phyloP scores from a whole-genome alignment of 2,329 filamentous ascomycete genomes.

The Fusarium proliferatum region DNA sequence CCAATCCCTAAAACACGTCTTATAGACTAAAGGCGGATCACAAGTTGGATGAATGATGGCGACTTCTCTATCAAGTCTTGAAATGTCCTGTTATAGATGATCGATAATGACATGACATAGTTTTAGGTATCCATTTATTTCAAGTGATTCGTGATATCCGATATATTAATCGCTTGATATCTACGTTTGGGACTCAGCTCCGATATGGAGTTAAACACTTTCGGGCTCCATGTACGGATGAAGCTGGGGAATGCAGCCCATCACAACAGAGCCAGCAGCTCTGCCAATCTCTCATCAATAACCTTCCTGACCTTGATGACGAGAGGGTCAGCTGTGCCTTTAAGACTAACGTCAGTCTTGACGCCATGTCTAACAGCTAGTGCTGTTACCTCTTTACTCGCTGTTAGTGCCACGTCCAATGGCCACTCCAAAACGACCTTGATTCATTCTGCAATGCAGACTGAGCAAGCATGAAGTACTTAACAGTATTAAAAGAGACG shows the following conservation, averaged over 20 bases:
- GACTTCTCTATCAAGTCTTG: neutral
- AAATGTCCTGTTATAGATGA: neutral
- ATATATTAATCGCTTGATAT: too few species aligned
- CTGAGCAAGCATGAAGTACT: neutral
- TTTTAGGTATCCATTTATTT: too few species aligned
- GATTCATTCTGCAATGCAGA: neutral
- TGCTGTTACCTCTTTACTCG: neutral
- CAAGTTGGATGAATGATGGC: neutral
- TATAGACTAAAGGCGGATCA: too few species aligned
- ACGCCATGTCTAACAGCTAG: neutral
- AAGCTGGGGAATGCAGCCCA: neutral
- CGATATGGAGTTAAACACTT: too few species aligned
- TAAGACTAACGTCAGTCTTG: neutral
- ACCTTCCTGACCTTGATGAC: neutral
- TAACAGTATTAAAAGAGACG: too few species aligned
- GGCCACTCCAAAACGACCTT: neutral
- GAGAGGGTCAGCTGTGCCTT: neutral
- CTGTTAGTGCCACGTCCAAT: neutral
- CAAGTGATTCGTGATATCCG: too few species aligned
- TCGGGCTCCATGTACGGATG: too few species aligned
- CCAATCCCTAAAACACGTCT: neutral
- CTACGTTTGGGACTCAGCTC: too few species aligned
- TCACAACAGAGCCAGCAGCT: neutral
- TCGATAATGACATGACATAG: neutral
- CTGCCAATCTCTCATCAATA: neutral